phyloP scores from a whole-genome alignment of 257 asterid genomes.

The Galeopsis tetrahit region DNA sequence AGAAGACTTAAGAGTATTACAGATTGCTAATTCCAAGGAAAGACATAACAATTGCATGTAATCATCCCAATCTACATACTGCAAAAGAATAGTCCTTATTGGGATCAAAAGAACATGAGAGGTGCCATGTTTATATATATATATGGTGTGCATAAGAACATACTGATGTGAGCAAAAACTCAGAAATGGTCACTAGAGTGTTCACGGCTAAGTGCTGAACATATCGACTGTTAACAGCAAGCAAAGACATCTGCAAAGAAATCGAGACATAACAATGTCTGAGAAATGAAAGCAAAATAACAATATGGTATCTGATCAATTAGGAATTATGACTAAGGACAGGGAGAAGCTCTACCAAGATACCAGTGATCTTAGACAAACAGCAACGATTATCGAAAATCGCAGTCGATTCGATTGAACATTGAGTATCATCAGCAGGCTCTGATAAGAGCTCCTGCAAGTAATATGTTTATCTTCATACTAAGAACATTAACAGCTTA shows the following conservation, averaged over 20 bases:
- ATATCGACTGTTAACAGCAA: slow-evolving; percentile 54
- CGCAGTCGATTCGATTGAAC: slow-evolving; percentile 27
- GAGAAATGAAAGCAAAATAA: slow-evolving; percentile 1
- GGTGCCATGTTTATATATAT: background rate
- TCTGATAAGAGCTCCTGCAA: slow-evolving; percentile 48
- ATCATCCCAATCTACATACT: slow-evolving; percentile 67
- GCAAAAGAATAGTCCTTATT: slow-evolving; percentile 35
- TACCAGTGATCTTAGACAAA: slow-evolving; percentile 52
- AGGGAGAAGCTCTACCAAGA: slow-evolving; percentile 52
- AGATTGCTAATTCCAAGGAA: slow-evolving; percentile 58
- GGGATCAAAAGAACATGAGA: slow-evolving; percentile 24
- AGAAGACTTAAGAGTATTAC: slow-evolving; percentile 39
- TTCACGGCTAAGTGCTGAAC: slow-evolving; percentile 66
- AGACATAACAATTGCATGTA: slow-evolving; percentile 58
- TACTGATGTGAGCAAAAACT: slow-evolving; percentile 66
- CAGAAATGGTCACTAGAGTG: slow-evolving; percentile 64
- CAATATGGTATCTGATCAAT: background rate
- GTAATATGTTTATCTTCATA: slow-evolving; percentile 21
- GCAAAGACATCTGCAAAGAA: slow-evolving; percentile 65
- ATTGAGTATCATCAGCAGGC: slow-evolving; percentile 33
- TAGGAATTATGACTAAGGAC: slow-evolving; percentile 13
- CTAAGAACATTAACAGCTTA: background rate
- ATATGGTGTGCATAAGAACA: slow-evolving; percentile 24
- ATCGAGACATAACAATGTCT: slow-evolving; percentile 18
- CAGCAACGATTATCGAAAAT: slow-evolving; percentile 44